These are phyloP conservation scores for Lagenidium sp. DNA, from an alignment of 352 stramenopile genomes.

Conservation along the genomic window DNA sequence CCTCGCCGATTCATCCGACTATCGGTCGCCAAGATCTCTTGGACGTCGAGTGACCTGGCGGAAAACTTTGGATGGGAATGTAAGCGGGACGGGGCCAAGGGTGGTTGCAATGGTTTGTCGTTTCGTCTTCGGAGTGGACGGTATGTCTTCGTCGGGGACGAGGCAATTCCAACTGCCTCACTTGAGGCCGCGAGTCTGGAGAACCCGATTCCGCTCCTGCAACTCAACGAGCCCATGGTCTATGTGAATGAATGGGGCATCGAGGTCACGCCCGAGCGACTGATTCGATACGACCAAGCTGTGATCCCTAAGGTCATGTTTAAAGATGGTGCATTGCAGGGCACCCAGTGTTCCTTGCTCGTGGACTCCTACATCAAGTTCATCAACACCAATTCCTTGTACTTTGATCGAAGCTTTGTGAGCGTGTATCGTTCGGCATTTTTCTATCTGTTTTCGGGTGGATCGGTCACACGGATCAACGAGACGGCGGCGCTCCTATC, in stretches of 20 bases:
- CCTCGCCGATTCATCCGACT: conserved; percentile 29
- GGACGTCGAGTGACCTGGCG: conserved; percentile 19
- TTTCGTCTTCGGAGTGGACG: conserved; percentile 31
- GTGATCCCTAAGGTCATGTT: conserved; percentile 1
- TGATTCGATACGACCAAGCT: conserved; percentile 10
- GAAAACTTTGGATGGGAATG: conserved; percentile 21
- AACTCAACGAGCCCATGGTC: conserved; percentile 22
- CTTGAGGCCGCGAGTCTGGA: conserved; percentile 23
- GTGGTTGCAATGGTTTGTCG: conserved; percentile 22
- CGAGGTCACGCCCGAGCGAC: neutral
- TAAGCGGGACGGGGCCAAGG: conserved; percentile 17
- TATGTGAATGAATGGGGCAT: conserved; percentile 6
- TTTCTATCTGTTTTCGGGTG: conserved; percentile 38
- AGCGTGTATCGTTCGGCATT: conserved; percentile 36
- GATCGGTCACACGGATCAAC: conserved; percentile 19
- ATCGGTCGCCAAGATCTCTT: conserved; percentile 29
- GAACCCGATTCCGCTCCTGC: conserved; percentile 30
- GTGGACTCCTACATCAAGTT: conserved; percentile 39
- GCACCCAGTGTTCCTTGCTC: conserved; percentile 24
- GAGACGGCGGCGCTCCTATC: conserved; percentile 1
- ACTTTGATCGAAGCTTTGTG: conserved; percentile 26
- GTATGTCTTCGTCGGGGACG: conserved; percentile 29
- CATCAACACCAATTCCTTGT: conserved; percentile 34
- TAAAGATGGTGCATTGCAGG: conserved; percentile 9
- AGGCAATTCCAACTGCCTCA: conserved; percentile 19